These are phyloP conservation scores for Fraxinus pennsylvanica DNA, from an alignment of 257 asterid genomes.

Conservation along the genomic window DNA sequence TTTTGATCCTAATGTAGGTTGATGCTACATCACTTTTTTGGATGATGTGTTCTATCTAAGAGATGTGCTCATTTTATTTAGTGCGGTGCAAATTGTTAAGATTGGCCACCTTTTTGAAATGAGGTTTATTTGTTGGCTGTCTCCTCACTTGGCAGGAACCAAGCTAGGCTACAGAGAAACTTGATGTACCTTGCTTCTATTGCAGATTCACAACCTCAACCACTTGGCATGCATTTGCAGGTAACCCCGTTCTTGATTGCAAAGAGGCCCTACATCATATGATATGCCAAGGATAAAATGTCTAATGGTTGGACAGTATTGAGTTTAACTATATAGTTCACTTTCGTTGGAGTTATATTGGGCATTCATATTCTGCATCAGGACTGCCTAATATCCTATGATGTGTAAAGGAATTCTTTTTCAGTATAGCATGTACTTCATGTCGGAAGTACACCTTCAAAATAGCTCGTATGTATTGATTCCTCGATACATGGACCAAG, in stretches of 20 bases:
- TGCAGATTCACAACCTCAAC: slow-evolving; percentile 96
- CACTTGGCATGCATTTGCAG: slow-evolving; percentile 83
- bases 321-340: neutral
- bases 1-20: too few relatives aligned
- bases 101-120: neutral
- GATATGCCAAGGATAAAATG: neutral
- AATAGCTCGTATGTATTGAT: too few relatives aligned
- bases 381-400: too few relatives aligned
- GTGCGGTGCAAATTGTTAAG: neutral
- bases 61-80: neutral
- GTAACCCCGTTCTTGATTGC: slow-evolving; percentile 24
- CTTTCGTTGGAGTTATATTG: too few relatives aligned
- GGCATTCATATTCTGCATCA: too few relatives aligned
- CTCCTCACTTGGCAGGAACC: slow-evolving; percentile 50
- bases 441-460: too few relatives aligned
- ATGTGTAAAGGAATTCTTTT: too few relatives aligned
- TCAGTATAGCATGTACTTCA: too few relatives aligned
- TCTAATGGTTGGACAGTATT: neutral
- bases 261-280: too few relatives aligned
- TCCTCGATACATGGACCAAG: too few relatives aligned
- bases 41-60: too few relatives aligned
- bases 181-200: slow-evolving; percentile 98
- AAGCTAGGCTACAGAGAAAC: slow-evolving; percentile 85
- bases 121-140: neutral
- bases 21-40: too few relatives aligned